Conservation (phyloP, 108 stramenopile species). For the Schizochytrium sp. region DNA sequence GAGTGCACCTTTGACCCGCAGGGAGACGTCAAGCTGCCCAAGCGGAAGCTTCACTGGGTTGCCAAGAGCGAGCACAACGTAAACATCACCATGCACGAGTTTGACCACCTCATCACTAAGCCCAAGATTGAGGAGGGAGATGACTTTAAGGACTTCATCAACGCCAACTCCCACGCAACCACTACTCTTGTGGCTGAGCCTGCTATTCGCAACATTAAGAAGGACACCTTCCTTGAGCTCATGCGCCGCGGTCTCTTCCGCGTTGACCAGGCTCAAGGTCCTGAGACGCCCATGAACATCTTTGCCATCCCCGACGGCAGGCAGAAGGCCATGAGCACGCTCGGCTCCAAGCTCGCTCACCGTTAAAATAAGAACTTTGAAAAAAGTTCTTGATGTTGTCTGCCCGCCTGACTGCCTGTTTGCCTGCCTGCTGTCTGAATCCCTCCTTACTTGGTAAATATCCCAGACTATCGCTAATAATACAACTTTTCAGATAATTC, state of each 20-base stretch:
- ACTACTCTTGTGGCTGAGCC: slow-evolving; percentile 84
- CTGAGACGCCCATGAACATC: slow-evolving; percentile 77
- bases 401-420: no score
- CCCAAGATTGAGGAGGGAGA: slow-evolving; percentile 93
- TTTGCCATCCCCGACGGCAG: slow-evolving; percentile 98
- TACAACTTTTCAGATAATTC: no score
- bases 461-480: no score
- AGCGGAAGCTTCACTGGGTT: slow-evolving; percentile 94
- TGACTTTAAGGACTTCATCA: slow-evolving; percentile 92
- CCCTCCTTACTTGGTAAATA: no score
- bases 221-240: slow-evolving; percentile 93
- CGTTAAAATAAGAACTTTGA: slow-evolving; percentile 71
- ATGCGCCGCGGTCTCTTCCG: slow-evolving; percentile 97
- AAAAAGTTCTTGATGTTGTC: no score
- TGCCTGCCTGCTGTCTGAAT: no score
- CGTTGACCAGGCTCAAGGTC: slow-evolving; percentile 79
- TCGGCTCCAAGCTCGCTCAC: slow-evolving; percentile 86
- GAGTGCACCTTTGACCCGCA: slow-evolving; percentile 73
- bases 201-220: slow-evolving; percentile 79
- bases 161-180: slow-evolving; percentile 85
- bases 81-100: slow-evolving; percentile 85
- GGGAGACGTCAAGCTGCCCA: slow-evolving; percentile 91
- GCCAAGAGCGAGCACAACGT: slow-evolving; percentile 71
- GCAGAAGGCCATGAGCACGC: slow-evolving; percentile 93
- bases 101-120: slow-evolving; percentile 96